Base-by-base conservation (phyloP, 192 early-diverging fungal species). In the Umbelopsis ramanniana region DNA sequence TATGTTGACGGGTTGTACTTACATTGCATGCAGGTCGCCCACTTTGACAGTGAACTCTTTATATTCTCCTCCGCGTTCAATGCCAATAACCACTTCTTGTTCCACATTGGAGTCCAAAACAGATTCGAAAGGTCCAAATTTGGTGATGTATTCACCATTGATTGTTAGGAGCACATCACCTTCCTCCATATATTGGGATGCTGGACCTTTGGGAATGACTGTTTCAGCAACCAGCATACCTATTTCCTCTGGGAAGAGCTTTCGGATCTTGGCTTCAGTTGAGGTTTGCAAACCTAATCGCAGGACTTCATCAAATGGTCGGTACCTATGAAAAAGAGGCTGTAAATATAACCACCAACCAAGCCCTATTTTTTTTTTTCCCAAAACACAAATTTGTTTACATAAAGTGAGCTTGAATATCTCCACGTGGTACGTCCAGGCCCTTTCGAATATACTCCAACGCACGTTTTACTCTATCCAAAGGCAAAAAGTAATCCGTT, bases 401-500 rank as follows among this genome's bases (percentile, higher is more conserved):
- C 85, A 83, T 69, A 68, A 90, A 93, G 75, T 91, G 90, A 2
- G 85, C 82, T 76, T 93, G 92, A 47, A 95, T 92, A 10, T 89
- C 87, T 15, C 93, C 93, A 38, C 93, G 79, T 22, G 83, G 73
- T 5, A 89, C 85, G 14, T 57, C 54, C 66, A 76, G 67, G 37
- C 81, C 85, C 50, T 76, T 54, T 69, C 85, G 86, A 68, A 91
- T 75, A 71, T 78, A 78, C 5, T 76, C 75, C 23, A 91, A 71
- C 35, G 89, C 89, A 40, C 89, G 78, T 46, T 81, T 82, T 35
- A 91, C 89, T 46, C 93, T 85, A 72, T 93, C 91, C 43, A 95
- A 72, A 11, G 93, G 93, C 37, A 95, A 90, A 74, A 94, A 95
- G 84, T 92, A 95, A 79, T 94, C 91, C 1, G 93, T 94, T 21